A percentile compares a stretch with the other conserved stretches of the same genome.
phyloP scores from a whole-genome alignment of 148 eudicot genomes.

The Diospyros lotus region DNA sequence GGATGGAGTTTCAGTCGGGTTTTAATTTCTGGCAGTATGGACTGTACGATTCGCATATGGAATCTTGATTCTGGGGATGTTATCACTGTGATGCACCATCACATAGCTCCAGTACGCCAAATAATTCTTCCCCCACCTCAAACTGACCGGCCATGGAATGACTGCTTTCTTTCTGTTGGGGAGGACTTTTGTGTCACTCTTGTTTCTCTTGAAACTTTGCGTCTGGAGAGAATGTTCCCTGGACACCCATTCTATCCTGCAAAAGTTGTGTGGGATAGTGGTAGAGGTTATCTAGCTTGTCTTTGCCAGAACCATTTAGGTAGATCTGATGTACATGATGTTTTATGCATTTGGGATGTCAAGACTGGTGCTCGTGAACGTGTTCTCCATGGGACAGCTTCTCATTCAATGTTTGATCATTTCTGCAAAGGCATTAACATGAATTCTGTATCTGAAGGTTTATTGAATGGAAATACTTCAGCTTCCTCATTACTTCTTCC shows the following conservation, averaged over 20 bases:
- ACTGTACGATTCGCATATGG: slow-evolving; percentile 89
- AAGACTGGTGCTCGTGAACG: slow-evolving; percentile 95
- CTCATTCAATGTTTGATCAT: slow-evolving; percentile 90
- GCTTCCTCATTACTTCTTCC: slow-evolving; percentile 60
- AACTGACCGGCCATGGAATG: slow-evolving; percentile 76
- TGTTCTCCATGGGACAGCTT: slow-evolving; percentile 82
- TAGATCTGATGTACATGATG: slow-evolving; percentile 58
- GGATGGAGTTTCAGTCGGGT: slow-evolving; percentile 38
- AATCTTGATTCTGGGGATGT: slow-evolving; percentile 68
- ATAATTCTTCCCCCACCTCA: slow-evolving; percentile 68
- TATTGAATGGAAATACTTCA: slow-evolving; percentile 60
- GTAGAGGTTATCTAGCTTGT: slow-evolving; percentile 84
- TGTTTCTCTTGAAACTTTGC: slow-evolving; percentile 78
- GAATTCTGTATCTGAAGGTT: slow-evolving; percentile 24
- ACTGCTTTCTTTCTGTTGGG: slow-evolving; percentile 91
- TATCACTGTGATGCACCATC: slow-evolving; percentile 82
- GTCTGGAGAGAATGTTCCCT: slow-evolving; percentile 94
- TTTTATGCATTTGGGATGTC: slow-evolving; percentile 88
- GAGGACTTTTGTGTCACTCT: slow-evolving; percentile 82
- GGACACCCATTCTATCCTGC: slow-evolving; percentile 75
- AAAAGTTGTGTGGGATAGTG: slow-evolving; percentile 87
- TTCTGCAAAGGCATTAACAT: slow-evolving; percentile 46
- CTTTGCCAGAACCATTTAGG: slow-evolving; percentile 52
- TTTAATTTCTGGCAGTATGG: slow-evolving; percentile 84
- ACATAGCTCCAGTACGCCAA: slow-evolving; percentile 89